Evolutionary conservation across 176 grass and related monocot species (phyloP).

Genomic region (Lolium multiflorum): DNA sequence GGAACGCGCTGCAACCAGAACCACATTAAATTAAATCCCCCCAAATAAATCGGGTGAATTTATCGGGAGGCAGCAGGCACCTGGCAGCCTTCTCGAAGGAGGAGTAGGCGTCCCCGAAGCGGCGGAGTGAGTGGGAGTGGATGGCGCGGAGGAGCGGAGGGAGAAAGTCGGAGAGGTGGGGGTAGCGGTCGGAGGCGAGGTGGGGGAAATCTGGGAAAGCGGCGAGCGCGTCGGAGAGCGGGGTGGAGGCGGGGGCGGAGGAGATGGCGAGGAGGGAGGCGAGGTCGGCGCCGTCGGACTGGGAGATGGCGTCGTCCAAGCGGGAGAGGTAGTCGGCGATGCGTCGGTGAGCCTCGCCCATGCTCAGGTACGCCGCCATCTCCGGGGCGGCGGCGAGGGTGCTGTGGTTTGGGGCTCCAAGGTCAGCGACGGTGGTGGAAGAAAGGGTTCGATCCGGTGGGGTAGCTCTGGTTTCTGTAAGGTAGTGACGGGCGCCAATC

Average conservation of each 20-base stretch:
- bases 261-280: conserved; percentile 67
- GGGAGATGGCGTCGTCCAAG: conserved; percentile 61
- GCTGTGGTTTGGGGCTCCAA: conserved; percentile 4
- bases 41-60: not conserved
- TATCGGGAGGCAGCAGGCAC: conserved; percentile 42
- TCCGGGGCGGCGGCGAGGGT: not conserved
- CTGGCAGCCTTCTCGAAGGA: conserved; percentile 85
- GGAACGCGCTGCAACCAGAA: conserved; percentile 73
- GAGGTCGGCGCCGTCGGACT: conserved; percentile 50
- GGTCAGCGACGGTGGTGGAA: conserved; percentile 1
- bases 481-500: not conserved
- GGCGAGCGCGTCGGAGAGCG: conserved; percentile 71
- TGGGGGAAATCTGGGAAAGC: conserved; percentile 67
- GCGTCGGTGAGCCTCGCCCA: conserved; percentile 89
- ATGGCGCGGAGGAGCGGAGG: conserved; percentile 70
- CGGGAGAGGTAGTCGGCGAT: conserved; percentile 68
- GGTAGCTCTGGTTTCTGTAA: not conserved
- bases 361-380: conserved; percentile 62
- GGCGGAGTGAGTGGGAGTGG: conserved; percentile 65
- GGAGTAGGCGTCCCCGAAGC: conserved; percentile 82
- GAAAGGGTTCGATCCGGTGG: conserved; percentile 1
- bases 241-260: conserved; percentile 52
- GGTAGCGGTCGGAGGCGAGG: conserved; percentile 58
- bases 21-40: conserved; percentile 31
- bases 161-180: conserved; percentile 73